Conservation (phyloP, 169 alveolate genomes). For the Plasmodium blacklocki region DNA sequence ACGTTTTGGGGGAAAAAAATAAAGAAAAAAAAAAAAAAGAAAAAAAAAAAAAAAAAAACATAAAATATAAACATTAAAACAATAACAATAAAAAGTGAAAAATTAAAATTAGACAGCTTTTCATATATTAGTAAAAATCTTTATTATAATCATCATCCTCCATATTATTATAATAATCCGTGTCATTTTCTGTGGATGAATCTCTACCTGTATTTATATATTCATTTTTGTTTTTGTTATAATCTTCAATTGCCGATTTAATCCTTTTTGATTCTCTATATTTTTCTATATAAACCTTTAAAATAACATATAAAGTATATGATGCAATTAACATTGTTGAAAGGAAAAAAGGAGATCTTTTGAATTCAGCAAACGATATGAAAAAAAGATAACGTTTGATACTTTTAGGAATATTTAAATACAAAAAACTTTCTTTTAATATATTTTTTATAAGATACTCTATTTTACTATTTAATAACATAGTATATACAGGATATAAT, state of each 20-base stretch:
- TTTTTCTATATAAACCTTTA: constrained; percentile 77
- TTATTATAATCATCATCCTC: constrained; percentile 35
- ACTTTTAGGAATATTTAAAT: constrained; percentile 23
- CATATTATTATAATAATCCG: constrained; percentile 26
- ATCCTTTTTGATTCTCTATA: constrained; percentile 71
- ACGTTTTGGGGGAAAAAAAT: constrained; percentile 1
- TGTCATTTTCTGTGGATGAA: constrained; percentile 33
- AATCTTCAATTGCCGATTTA: constrained; percentile 55
- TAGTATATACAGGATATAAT: constrained; percentile 36
- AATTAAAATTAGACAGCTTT: neutral
- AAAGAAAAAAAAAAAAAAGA: neutral
- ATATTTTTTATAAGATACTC: constrained; percentile 20
- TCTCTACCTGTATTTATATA: constrained; percentile 73
- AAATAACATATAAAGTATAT: constrained; percentile 66
- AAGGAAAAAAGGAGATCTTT: constrained; percentile 59
- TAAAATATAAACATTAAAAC: neutral
- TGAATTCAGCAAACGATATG: constrained; percentile 54
- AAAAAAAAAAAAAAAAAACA: too few relatives aligned
- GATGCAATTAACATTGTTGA: constrained; percentile 73
- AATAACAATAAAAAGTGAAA: neutral
- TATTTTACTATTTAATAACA: constrained; percentile 44
- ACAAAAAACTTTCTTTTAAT: constrained; percentile 47
- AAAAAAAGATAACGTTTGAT: constrained; percentile 20
- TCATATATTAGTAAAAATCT: constrained; percentile 10
- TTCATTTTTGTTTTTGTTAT: constrained; percentile 62